Base-by-base conservation (phyloP, 805 yeast species). In the Helenozyma baotianmanensis region DNA sequence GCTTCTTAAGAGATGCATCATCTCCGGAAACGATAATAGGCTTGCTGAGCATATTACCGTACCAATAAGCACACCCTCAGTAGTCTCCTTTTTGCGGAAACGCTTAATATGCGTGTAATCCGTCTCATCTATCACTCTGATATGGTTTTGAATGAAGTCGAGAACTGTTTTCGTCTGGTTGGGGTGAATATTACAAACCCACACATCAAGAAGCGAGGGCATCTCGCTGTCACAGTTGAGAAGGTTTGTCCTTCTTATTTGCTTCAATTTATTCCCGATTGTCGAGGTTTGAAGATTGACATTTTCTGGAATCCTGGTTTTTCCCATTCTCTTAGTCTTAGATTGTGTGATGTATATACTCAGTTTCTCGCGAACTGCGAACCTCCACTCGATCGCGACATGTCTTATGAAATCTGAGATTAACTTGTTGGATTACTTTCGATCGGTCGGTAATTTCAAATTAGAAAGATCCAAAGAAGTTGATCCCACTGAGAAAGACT, bases 91-190 rank as follows among this genome's bases (percentile, higher is more conserved):
- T 37, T 76, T 76, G 31, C 58, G 60, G 18, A 82, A 65, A 35
- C 87, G 56, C 48, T 83, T 83, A 14, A 82, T 50, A 48, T 76
- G 79, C 12, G 51, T 45, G 29, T 60, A 50, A 5, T 50, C 41
- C 5, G 50, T 28, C 6, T 28, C 29, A 21, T 65, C 71, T 12
- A 42, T 33, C 6, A 58, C 54, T 5, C 50, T 40, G 8, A 63
- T 33, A 11, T 32, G 37, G n/a, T 56, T 54, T 14, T 55, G 48
- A 1, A 64, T 49, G 16, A 60, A 46, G 1, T 40, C 25, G 10
- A 60, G 39, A 12, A 64, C 35, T 14, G 32, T 30, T 34, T 57
- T 56, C 2, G 66, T 54, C n/a, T 51, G 46, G 30, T 48, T 33
- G 35, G 80, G 71, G 2, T 45, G 35, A 12, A 76, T 64, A 15